A percentile compares a stretch with the other conserved stretches of the same genome.
These are phyloP conservation scores for Exsudoporus frostii DNA, from an alignment of 768 basidiomycete genomes.

Conservation along the genomic window DNA sequence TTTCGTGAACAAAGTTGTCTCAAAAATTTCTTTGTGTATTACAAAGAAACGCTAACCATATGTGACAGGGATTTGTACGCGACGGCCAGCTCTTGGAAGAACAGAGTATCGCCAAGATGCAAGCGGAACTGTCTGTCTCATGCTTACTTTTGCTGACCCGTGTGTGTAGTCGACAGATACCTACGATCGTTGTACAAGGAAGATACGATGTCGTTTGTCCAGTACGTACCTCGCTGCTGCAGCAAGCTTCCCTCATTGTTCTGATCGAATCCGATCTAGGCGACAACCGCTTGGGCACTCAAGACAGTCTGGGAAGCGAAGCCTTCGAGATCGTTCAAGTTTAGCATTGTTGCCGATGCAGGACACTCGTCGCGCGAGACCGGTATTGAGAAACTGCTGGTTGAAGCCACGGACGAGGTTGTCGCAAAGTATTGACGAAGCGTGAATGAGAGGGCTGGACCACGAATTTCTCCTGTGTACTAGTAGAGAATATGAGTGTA, in stretches of 20 bases:
- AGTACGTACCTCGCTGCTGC: conserved; percentile 37
- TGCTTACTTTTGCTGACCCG: conserved; percentile 5
- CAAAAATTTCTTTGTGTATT: neutral
- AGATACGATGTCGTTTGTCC: conserved; percentile 90
- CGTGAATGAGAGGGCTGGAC: neutral
- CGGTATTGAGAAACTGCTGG: conserved; percentile 64
- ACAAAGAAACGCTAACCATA: conserved; percentile 2
- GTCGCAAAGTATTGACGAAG: conserved; percentile 19
- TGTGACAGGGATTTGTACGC: conserved; percentile 71
- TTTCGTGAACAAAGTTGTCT: conserved; percentile 71
- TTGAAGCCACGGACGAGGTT: conserved; percentile 48
- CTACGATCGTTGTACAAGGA: conserved; percentile 77
- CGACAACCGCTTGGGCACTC: conserved; percentile 75
- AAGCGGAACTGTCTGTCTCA: conserved; percentile 14
- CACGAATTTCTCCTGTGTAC: neutral
- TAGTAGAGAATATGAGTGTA: neutral
- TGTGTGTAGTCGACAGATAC: conserved; percentile 75
- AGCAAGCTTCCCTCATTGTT: neutral
- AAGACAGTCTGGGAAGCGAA: conserved; percentile 83
- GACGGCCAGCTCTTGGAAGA: conserved; percentile 83
- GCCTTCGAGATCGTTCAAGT: conserved; percentile 32
- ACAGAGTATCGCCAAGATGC: conserved; percentile 90
- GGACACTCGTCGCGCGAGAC: conserved; percentile 82
- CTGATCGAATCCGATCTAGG: conserved; percentile 36
- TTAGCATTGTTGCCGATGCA: conserved; percentile 79